Evolutionary conservation across 192 early-diverging fungal genomes (phyloP).

Genomic region (Umbelopsis isabellina): DNA sequence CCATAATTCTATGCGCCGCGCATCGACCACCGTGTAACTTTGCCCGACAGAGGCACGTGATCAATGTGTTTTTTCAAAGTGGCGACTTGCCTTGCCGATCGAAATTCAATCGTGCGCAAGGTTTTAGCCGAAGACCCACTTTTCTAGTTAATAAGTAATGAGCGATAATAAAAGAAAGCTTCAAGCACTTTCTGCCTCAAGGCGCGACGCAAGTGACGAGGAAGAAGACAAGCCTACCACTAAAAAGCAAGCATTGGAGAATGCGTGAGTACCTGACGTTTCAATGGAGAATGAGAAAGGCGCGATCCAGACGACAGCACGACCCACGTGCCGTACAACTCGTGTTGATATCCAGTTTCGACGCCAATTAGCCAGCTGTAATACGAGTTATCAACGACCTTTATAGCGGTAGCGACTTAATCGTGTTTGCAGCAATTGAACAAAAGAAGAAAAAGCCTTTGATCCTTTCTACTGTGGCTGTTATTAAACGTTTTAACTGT

Average conservation of each 20-base stretch:
- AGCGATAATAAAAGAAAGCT: conserved; percentile 27
- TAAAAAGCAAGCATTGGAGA: conserved; percentile 7
- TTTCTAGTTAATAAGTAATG: conserved; percentile 1
- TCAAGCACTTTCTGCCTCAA: conserved; percentile 18
- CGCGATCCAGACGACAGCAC: neutral
- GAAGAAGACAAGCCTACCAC: conserved; percentile 10
- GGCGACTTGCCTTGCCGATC: too few species aligned
- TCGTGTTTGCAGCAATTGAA: neutral
- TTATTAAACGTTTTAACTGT: neutral
- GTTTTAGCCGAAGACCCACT: too few species aligned
- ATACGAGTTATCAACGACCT: too few species aligned
- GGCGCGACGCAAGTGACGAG: conserved; percentile 18
- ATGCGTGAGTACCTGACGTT: neutral
- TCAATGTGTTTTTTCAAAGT: too few species aligned
- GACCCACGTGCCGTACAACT: neutral
- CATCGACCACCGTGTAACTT: too few species aligned
- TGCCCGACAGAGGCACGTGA: too few species aligned
- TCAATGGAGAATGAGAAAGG: neutral
- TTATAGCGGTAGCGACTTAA: too few species aligned
- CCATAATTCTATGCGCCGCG: too few species aligned
- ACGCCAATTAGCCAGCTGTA: too few species aligned
- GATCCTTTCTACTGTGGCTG: neutral
- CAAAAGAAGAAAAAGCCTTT: neutral
- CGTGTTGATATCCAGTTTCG: neutral
- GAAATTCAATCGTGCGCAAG: too few species aligned